Evolutionary conservation across 495 filamentous ascomycete species (phyloP).

Genomic region (Xylaria castorea): DNA sequence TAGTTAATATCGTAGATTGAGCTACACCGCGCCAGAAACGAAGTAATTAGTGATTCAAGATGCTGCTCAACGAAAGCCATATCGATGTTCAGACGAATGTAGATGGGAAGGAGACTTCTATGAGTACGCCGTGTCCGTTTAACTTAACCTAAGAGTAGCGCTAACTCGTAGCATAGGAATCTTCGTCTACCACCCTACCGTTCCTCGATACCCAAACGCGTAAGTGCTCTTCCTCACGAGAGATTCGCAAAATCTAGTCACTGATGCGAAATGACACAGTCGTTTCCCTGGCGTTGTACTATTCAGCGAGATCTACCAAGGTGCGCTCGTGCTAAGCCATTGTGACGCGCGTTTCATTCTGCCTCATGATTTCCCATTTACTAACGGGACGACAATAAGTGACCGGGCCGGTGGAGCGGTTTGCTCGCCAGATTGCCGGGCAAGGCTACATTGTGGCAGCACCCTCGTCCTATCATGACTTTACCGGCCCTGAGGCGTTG

Average conservation of each 20-base stretch:
- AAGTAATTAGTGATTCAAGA: conserved; percentile 35
- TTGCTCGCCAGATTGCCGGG: conserved; percentile 89
- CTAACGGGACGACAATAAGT: conserved; percentile 56
- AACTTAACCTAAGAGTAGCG: conserved; percentile 17
- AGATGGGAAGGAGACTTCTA: conserved; percentile 55
- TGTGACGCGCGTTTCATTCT: neutral
- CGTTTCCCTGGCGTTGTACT: conserved; percentile 89
- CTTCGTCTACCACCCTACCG: conserved; percentile 85
- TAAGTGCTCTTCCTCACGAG: conserved; percentile 41
- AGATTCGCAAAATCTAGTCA: conserved; percentile 5
- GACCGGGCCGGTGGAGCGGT: conserved; percentile 88
- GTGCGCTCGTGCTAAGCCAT: conserved; percentile 49
- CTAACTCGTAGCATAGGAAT: conserved; percentile 64
- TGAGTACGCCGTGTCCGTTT: conserved; percentile 45
- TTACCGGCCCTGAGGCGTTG: conserved; percentile 82
- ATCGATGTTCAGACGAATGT: conserved; percentile 49
- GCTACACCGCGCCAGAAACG: neutral
- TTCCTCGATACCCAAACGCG: conserved; percentile 85
- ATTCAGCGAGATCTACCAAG: conserved; percentile 97
- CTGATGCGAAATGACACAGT: conserved; percentile 45
- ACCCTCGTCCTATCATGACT: conserved; percentile 92
- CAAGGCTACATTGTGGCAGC: conserved; percentile 95
- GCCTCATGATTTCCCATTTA: conserved; percentile 26
- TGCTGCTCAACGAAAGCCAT: conserved; percentile 56
- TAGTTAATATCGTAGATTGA: neutral